A percentile compares a stretch with the other conserved stretches of the same genome.
Evolutionary conservation across 805 yeast species (phyloP).

Genomic region (Yarrowia bubula): DNA sequence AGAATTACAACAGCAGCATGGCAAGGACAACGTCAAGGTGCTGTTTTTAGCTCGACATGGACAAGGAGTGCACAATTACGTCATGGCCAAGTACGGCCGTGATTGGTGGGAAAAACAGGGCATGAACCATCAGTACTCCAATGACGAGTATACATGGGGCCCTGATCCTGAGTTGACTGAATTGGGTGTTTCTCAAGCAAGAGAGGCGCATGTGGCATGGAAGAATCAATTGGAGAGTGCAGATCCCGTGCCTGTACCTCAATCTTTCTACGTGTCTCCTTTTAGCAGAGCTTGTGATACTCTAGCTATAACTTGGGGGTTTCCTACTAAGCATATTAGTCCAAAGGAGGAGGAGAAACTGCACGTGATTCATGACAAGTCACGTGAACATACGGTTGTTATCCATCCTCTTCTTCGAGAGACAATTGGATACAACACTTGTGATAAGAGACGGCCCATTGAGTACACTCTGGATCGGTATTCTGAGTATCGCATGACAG

Average conservation of each 20-base stretch:
- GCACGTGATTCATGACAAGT: not conserved
- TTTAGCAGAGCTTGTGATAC: constrained; percentile 53
- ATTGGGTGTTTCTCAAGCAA: constrained; percentile 48
- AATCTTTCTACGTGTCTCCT: constrained; percentile 49
- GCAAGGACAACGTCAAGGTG: constrained; percentile 43
- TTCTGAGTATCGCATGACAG: constrained; percentile 39
- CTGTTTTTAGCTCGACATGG: constrained; percentile 54
- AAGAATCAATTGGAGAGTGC: constrained; percentile 38
- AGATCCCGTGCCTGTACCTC: constrained; percentile 40
- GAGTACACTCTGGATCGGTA: constrained; percentile 45
- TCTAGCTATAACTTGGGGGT: constrained; percentile 48
- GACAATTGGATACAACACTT: constrained; percentile 50
- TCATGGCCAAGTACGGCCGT: constrained; percentile 48
- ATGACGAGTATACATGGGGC: constrained; percentile 41
- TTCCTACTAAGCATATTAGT: not conserved
- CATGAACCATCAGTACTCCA: constrained; percentile 28
- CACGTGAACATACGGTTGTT: not conserved
- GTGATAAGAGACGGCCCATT: constrained; percentile 47
- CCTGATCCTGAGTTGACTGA: constrained; percentile 52
- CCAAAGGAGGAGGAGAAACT: not conserved
- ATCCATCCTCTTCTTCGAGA: constrained; percentile 42
- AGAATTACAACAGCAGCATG: constrained; percentile 39
- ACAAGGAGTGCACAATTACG: constrained; percentile 53
- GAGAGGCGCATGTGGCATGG: constrained; percentile 46
- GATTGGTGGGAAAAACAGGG: constrained; percentile 45